Conservation (phyloP, 306 rosid genomes). For the Cotoneaster glaucophyllus region DNA sequence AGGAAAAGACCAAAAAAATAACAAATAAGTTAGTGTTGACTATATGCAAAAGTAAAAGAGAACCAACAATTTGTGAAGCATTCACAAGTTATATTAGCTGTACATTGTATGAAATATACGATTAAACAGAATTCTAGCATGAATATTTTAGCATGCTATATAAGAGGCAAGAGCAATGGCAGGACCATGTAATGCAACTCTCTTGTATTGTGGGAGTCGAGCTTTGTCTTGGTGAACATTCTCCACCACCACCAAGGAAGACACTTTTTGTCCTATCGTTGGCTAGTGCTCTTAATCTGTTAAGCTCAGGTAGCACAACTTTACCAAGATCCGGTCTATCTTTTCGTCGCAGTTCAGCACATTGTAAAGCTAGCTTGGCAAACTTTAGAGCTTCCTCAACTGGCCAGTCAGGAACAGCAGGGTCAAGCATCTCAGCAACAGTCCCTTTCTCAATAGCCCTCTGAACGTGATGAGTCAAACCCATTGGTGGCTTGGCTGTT, state of each 20-base stretch:
- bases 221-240: constrained; percentile 7
- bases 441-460: constrained; percentile 52
- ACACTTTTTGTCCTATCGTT: constrained; percentile 35
- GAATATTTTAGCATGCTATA: not conserved
- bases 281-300: constrained; percentile 51
- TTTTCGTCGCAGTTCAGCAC: constrained; percentile 58
- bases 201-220: constrained; percentile 28
- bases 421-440: constrained; percentile 65
- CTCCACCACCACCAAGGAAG: constrained; percentile 9
- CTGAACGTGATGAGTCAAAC: constrained; percentile 58
- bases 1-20: not conserved
- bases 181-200: constrained; percentile 11
- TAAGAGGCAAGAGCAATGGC: not conserved
- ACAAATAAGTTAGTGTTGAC: not conserved
- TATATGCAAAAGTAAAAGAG: not conserved
- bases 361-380: constrained; percentile 52
- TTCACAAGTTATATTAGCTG: not conserved
- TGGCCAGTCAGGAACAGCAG: constrained; percentile 68
- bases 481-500: constrained; percentile 72
- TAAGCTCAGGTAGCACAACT: constrained; percentile 42
- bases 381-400: constrained; percentile 49
- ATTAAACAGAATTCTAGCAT: not conserved
- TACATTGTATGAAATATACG: not conserved
- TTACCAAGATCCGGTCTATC: no score
- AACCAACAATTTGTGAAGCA: not conserved